Evolutionary conservation across 2,329 filamentous ascomycete genomes (phyloP).

Genomic region (Claviceps paspali): DNA sequence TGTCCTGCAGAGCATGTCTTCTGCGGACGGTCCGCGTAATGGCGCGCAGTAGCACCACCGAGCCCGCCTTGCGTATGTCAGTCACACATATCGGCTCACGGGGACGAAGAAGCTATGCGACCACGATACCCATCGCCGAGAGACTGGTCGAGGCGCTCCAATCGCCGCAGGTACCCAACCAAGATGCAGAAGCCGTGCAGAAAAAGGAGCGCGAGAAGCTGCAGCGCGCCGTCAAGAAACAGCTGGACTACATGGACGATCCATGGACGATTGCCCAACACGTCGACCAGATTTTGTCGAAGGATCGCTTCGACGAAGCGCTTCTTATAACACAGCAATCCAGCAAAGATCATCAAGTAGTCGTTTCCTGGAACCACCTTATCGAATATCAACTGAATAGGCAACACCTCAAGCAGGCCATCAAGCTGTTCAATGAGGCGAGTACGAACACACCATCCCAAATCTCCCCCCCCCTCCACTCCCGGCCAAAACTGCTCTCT

Average conservation of each 20-base stretch:
- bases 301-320: conserved; percentile 50
- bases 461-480: too few species aligned
- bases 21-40: conserved; percentile 12
- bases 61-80: neutral
- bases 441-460: conserved; percentile 8
- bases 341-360: conserved; percentile 47
- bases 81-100: conserved; percentile 5
- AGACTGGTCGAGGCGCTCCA: conserved; percentile 10
- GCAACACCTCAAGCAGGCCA: conserved; percentile 43
- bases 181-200: conserved; percentile 5
- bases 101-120: conserved; percentile 7
- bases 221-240: conserved; percentile 30
- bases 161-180: conserved; percentile 9
- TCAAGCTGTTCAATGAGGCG: conserved; percentile 84
- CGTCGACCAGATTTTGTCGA: conserved; percentile 43
- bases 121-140: conserved; percentile 2
- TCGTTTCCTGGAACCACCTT: conserved; percentile 79
- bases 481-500: too few species aligned
- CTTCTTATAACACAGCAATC: conserved; percentile 51
- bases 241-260: conserved; percentile 51
- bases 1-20: conserved; percentile 14
- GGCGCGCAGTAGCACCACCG: neutral
- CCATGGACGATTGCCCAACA: conserved; percentile 57
- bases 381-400: conserved; percentile 55
- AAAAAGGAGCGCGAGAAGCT: conserved; percentile 14